phyloP scores from a whole-genome alignment of 225 moss, liverwort and hornwort genomes.

The Ulota crispa region DNA sequence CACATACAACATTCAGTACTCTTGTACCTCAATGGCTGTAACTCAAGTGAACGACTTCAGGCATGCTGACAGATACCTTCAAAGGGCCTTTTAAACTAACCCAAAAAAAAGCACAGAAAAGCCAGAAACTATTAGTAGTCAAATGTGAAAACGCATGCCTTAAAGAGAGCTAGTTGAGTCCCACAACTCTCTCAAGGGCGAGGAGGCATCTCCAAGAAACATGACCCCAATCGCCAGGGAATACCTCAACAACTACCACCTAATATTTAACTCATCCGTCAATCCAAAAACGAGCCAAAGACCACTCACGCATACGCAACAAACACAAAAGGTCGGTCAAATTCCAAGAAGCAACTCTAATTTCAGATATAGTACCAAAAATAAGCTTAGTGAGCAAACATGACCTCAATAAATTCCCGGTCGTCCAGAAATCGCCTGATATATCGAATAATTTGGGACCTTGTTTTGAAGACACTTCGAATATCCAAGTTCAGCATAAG shows the following conservation, averaged over 20 bases:
- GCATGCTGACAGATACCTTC: background rate
- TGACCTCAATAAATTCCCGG: slow-evolving; percentile 81
- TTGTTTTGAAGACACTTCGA: slow-evolving; percentile 80
- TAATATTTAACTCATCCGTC: background rate
- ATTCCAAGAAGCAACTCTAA: background rate
- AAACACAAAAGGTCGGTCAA: background rate
- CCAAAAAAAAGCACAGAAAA: background rate
- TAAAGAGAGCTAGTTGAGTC: background rate
- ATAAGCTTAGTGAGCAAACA: background rate
- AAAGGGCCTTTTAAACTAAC: background rate
- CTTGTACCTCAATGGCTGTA: background rate
- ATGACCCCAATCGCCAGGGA: background rate
- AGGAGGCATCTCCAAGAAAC: background rate
- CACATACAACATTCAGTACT: slow-evolving; percentile 24
- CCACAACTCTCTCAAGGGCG: background rate
- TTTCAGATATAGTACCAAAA: background rate
- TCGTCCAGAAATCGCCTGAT: slow-evolving; percentile 69
- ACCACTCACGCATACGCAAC: background rate
- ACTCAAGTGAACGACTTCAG: background rate
- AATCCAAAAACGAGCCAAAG: background rate
- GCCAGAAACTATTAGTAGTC: background rate
- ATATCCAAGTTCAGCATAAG: slow-evolving; percentile 87
- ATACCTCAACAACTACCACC: background rate
- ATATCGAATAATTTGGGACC: slow-evolving; percentile 79
- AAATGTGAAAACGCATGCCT: background rate